phyloP scores from a whole-genome alignment of 768 basidiomycete genomes.

The Macrolepiota dolichaula region DNA sequence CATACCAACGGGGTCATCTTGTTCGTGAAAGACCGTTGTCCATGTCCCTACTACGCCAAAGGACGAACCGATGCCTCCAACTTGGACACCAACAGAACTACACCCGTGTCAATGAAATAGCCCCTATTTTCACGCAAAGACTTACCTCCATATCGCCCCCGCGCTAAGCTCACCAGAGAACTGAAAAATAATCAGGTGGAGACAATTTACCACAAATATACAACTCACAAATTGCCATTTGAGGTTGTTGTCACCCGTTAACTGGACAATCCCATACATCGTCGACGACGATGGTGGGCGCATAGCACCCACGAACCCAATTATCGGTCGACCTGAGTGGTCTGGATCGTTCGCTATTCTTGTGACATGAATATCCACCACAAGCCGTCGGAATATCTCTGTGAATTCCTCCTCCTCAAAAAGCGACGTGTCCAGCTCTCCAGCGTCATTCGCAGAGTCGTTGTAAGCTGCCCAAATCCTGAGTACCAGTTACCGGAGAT shows the following conservation, averaged over 20 bases:
- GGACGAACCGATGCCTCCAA: constrained; percentile 57
- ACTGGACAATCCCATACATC: constrained; percentile 50
- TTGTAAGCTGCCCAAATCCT: constrained; percentile 43
- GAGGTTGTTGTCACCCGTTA: constrained; percentile 55
- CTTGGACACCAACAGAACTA: constrained; percentile 60
- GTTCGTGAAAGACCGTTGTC: constrained; percentile 43
- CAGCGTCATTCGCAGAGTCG: constrained; percentile 18
- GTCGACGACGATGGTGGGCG: constrained; percentile 37
- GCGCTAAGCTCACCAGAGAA: constrained; percentile 45
- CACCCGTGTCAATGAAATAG: not conserved
- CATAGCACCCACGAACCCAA: constrained; percentile 53
- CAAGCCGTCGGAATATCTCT: constrained; percentile 50
- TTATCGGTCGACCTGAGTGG: constrained; percentile 48
- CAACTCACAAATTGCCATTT: constrained; percentile 62
- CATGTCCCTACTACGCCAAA: constrained; percentile 56
- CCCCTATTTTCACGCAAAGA: constrained; percentile 1
- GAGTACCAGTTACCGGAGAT: constrained; percentile 6
- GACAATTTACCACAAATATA: not conserved
- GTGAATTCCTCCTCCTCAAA: constrained; percentile 48
- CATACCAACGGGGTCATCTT: constrained; percentile 43
- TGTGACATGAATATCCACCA: constrained; percentile 42
- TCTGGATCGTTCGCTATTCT: constrained; percentile 39
- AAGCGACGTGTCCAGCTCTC: constrained; percentile 30
- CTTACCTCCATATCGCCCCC: constrained; percentile 54
- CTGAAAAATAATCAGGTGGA: constrained; percentile 21